Evolutionary conservation across 768 basidiomycete genomes (phyloP).

Genomic region (Suillus spraguei): DNA sequence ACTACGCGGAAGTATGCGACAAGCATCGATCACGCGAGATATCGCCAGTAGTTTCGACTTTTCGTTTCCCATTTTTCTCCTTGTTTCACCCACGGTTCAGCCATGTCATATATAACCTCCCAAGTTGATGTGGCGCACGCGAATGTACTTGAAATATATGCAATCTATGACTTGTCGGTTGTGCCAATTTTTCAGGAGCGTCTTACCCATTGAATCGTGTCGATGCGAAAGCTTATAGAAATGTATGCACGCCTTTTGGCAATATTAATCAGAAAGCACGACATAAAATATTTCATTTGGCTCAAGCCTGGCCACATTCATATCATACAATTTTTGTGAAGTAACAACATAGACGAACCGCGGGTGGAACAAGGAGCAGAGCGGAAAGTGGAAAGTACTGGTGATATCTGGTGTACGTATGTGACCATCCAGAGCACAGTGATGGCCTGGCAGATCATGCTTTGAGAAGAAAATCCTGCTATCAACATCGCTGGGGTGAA

Average conservation of each 20-base stretch:
- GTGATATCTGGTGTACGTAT: neutral
- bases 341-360: neutral
- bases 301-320: too few species aligned
- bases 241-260: too few species aligned
- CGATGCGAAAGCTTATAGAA: neutral
- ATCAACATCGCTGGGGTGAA: neutral
- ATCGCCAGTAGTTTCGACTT: too few species aligned
- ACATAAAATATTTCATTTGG: too few species aligned
- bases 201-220: neutral
- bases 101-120: too few species aligned
- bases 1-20: neutral
- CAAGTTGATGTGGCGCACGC: neutral
- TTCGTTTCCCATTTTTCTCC: too few species aligned
- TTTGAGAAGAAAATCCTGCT: neutral
- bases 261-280: slow-evolving; percentile 9
- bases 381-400: neutral
- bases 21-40: too few species aligned
- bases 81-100: too few species aligned
- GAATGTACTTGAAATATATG: neutral
- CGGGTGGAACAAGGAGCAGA: neutral
- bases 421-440: neutral
- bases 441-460: neutral
- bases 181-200: neutral
- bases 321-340: too few species aligned
- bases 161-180: neutral